Evolutionary conservation across 768 basidiomycete species (phyloP), one percentile per base, ranked within the genome.

Genomic region (Pleurotus tuber-regium): DNA sequence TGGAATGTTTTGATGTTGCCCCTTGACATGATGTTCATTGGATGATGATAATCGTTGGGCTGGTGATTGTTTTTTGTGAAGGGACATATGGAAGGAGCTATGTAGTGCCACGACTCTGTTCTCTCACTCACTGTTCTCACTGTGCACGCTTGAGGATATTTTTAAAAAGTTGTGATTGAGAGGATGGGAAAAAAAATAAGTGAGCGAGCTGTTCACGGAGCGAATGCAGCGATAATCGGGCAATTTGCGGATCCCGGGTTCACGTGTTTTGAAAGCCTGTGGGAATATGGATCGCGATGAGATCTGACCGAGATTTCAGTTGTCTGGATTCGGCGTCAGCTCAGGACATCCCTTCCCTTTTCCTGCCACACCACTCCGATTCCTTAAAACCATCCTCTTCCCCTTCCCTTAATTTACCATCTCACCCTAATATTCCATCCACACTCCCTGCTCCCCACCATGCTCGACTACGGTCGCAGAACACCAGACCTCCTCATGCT

Each of bases 401-500:
- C 41, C 14, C 21, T 33, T 47, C 46, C 46, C 46, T 47, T 47
- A 47, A 47, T 47, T 47, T 47, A 47, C 30, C 41, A 47, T 35
- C 46, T 30, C 46, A 31, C 46, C 46, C 46, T 47, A 47, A 47
- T 51, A 48, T 18, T 39, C 47, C 38, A 52, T 54, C 59, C 61
- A 31, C 46, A 41, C 33, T 44, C 44, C 50, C 51, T 55, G 43
- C 50, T 46, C 10, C 54, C 54, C 58, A 59, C 59, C 54, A 54
- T 60, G 36, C 31, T 57, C 56, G 57, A 51, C 52, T 51, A 58
- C 35, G 50, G 58, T 40, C 60, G 52, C 40, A 57, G 53, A 49
- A 60, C 56, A 39, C 53, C 59, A 33, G 54, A 55, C 51, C 53
- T 53, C 49, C 18, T 59, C 47, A 62, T 71, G 65, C 59, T 64